phyloP scores from a whole-genome alignment of 2,329 filamentous ascomycete species.

The Tympanopsis confertula region DNA sequence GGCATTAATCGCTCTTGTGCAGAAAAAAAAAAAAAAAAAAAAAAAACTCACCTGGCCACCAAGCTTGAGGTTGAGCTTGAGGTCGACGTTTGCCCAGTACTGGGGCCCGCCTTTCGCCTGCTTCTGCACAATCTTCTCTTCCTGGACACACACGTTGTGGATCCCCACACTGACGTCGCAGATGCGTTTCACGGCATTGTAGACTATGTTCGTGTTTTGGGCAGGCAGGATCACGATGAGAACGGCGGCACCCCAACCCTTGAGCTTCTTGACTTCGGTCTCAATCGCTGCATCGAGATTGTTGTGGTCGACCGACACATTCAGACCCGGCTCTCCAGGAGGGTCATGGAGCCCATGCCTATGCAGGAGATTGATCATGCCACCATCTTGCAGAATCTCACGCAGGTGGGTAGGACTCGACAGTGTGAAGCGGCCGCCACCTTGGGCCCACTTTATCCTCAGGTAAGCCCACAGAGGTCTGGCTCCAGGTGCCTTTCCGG shows the following conservation, averaged over 20 bases:
- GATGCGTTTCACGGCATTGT: slow-evolving; percentile 54
- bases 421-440: not conserved
- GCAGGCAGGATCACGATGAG: slow-evolving; percentile 42
- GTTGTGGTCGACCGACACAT: not conserved
- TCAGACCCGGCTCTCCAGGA: not conserved
- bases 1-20: no score
- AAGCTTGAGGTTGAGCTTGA: slow-evolving; percentile 76
- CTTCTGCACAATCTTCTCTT: slow-evolving; percentile 19
- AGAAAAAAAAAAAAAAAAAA: no score
- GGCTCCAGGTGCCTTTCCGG: slow-evolving; percentile 36
- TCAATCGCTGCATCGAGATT: not conserved
- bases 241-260: slow-evolving; percentile 7
- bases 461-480: slow-evolving; percentile 19
- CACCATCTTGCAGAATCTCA: no score
- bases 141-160: slow-evolving; percentile 53
- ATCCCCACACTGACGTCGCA: slow-evolving; percentile 59
- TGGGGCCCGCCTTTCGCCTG: slow-evolving; percentile 14
- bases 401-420: no score
- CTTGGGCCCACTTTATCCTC: not conserved
- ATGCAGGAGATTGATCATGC: no score
- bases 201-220: slow-evolving; percentile 43
- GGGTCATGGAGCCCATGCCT: no score
- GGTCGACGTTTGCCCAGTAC: slow-evolving; percentile 56
- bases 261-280: not conserved
- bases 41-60: no score